Percentiles rank a stretch among this genome's conserved stretches.
These are phyloP conservation scores for Arthrinium phaeospermum DNA, from an alignment of 2,329 filamentous ascomycete genomes.

Conservation along the genomic window DNA sequence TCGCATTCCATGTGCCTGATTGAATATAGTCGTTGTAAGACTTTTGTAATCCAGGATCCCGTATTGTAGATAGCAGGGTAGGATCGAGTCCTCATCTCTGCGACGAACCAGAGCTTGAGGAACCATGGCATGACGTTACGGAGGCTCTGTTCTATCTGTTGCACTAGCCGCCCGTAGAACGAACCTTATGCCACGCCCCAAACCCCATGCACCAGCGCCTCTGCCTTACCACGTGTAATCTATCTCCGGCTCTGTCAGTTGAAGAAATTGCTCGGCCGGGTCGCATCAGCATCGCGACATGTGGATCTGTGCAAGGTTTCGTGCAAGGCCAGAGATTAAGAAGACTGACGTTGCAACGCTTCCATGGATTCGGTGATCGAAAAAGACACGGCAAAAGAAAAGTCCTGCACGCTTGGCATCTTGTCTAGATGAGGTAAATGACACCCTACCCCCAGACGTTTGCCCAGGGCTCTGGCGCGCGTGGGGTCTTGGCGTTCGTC, in stretches of 20 bases:
- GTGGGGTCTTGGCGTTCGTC: neutral
- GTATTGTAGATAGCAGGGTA: neutral
- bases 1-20: neutral
- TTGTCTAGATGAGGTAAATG: constrained; percentile 3
- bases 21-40: neutral
- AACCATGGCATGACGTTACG: neutral
- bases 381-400: neutral
- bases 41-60: neutral
- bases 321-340: neutral
- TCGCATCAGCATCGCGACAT: neutral
- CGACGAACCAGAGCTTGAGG: neutral
- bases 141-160: constrained; percentile 11
- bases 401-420: neutral
- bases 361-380: neutral
- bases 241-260: neutral
- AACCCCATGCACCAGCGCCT: neutral
- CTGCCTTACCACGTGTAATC: neutral
- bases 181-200: neutral
- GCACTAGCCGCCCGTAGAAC: neutral
- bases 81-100: neutral
- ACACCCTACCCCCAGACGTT: neutral
- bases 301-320: constrained; percentile 7
- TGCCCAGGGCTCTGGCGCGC: neutral
- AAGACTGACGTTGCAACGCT: neutral
- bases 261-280: neutral